Conservation (phyloP, 2,329 filamentous ascomycete genomes). For the Fusarium sp. region DNA sequence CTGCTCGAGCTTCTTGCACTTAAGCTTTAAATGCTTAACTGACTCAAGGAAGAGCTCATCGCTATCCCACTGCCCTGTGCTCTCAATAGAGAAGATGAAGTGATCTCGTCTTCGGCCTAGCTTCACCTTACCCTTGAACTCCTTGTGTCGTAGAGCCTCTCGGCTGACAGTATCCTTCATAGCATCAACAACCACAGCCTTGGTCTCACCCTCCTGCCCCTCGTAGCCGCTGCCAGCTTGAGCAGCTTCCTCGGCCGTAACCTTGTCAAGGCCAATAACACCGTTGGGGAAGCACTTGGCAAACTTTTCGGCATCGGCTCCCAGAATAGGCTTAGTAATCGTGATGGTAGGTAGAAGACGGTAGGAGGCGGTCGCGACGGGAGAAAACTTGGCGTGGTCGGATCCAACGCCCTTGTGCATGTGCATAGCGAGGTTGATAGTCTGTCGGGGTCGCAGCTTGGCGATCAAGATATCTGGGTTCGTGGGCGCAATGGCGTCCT, state of each 20-base stretch:
- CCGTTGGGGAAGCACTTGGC: constrained; percentile 87
- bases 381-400: constrained; percentile 97
- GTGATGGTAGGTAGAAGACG: constrained; percentile 88
- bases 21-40: constrained; percentile 84
- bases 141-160: constrained; percentile 89
- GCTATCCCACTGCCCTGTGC: constrained; percentile 93
- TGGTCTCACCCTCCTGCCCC: constrained; percentile 80
- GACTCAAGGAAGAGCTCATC: constrained; percentile 94
- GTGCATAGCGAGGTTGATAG: constrained; percentile 87
- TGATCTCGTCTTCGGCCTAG: constrained; percentile 91
- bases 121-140: constrained; percentile 96
- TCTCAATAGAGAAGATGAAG: constrained; percentile 97
- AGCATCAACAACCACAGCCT: constrained; percentile 87
- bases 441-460: constrained; percentile 91
- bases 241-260: constrained; percentile 74
- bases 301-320: constrained; percentile 89
- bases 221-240: constrained; percentile 73
- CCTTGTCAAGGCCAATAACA: constrained; percentile 82
- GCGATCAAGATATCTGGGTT: constrained; percentile 95
- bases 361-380: constrained; percentile 94
- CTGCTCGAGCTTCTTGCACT: constrained; percentile 79
- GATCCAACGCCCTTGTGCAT: constrained; percentile 94
- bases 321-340: constrained; percentile 85
- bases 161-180: constrained; percentile 97
- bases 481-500: constrained; percentile 76